These are phyloP conservation scores for Auxenochlorella protothecoides DNA, from an alignment of 139 green algal species.

Conservation along the genomic window DNA sequence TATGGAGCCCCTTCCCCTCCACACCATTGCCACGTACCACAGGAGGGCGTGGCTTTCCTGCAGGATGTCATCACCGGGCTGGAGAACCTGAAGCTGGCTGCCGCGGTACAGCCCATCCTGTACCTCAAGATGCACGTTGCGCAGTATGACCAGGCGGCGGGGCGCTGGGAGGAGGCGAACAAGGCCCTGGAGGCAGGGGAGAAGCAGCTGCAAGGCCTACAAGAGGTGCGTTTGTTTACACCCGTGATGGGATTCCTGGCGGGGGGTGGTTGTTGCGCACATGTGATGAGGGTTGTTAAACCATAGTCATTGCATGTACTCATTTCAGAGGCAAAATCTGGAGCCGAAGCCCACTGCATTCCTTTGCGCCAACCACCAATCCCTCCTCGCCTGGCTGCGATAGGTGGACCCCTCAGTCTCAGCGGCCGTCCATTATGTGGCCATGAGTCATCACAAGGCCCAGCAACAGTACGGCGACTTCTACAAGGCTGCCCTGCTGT, in stretches of 20 bases:
- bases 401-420: conserved; percentile 79
- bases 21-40: background rate
- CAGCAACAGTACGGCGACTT: conserved; percentile 82
- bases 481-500: conserved; percentile 63
- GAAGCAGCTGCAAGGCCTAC: conserved; percentile 42
- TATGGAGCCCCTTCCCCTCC: conserved; percentile 13
- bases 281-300: too few relatives aligned
- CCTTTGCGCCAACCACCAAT: background rate
- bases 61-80: conserved; percentile 38
- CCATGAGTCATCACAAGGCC: conserved; percentile 74
- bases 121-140: conserved; percentile 87
- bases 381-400: background rate
- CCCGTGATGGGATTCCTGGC: too few relatives aligned
- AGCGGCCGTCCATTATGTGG: conserved; percentile 76
- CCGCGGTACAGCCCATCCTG: conserved; percentile 58
- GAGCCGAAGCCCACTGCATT: too few relatives aligned
- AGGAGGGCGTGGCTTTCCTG: conserved; percentile 53
- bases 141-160: conserved; percentile 63
- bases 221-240: conserved; percentile 28
- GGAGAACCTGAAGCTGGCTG: conserved; percentile 12
- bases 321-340: too few relatives aligned
- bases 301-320: too few relatives aligned
- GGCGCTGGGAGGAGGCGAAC: conserved; percentile 28
- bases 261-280: too few relatives aligned
- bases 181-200: conserved; percentile 48